Evolutionary conservation across 305 asterid species (phyloP), one percentile per base, ranked within the genome.

Genomic region (Fraxinus ornus): DNA sequence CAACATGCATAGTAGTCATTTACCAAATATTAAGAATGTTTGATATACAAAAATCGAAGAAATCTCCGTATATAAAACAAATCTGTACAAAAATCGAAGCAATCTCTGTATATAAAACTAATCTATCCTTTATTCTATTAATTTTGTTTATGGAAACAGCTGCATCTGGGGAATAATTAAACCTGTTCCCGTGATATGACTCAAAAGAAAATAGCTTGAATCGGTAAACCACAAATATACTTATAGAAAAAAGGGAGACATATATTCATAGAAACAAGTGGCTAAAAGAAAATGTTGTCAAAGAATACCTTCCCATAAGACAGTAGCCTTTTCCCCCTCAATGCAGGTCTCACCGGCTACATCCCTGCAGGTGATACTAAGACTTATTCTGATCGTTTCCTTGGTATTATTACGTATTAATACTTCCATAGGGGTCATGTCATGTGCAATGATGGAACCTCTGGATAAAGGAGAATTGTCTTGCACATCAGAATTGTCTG

Each of bases 321-420:
- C 98, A 2, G 98, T 93, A 26, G 97, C 98, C 80, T 89, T 92
- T 84, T 91, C 92, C 3, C 98, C 95, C 79, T 96, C 95, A 1
- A 89, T 85, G 86, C 99, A 96, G 92, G 93, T 96, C 85, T 94
- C 92, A 78, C 98, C 98, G 77, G 99, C 99, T 83, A 96, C 98
- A 85, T 96, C 98, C 88, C 93, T 93, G 90, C 99, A 96, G 79
- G 90, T 84, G 84, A 96, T 84, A 86, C 93, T 90, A 28, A 96
- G 97, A 83, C 89, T 90, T 85, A 94, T 87, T 84, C 80, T 86
- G 78, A 96, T 89, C 78, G 83, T 79, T 74, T 94, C 99, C 88
- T 89, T 94, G 12, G 99, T 96, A 87, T 96, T 96, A 88, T 96
- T 96, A 82, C 98, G 97, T 75, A 94, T 97, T 75, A 96, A 82